Base-by-base conservation (phyloP, 257 asterid species). In the Sherardia arvensis region DNA sequence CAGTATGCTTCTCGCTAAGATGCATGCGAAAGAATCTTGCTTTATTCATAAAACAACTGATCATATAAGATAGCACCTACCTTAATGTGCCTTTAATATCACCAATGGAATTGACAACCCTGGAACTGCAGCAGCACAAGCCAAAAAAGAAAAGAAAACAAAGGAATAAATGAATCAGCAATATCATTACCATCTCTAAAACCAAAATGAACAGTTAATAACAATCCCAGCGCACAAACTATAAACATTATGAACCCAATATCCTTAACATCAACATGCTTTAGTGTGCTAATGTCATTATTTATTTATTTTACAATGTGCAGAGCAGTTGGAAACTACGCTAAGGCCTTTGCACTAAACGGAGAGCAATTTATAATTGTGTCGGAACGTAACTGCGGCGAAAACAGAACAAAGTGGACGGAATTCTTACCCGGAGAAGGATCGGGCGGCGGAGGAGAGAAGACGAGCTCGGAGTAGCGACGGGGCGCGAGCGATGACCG, bases 401-500 rank as follows among this genome's bases (percentile, higher is more conserved):
- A 3, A 47, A 11, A 53, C 14, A 17, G 33, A 64, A 69, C 23
- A 25, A 18, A 62, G 45, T 17, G 61, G 61, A 15, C 7, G 25
- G 25, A 9, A 32, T 66, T 38, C 51, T 3, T 82, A 92, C 96
- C 90, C 79, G 66, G 80, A 60, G 53, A 74, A 76, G 45, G 73
- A 76, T 61, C 87, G 78, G 63, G 64, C 77, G 65, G 72, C n/a
- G 74, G 77, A 43, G 61, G 87, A 81, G 73, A 84, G 70, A 70
- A 71, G 78, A 48, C 98, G 89, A 66, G 88, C 93, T 68, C 66
- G 71, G 69, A 85, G 71, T 11, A 87, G 91, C 56, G 93, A 84
- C 63, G 91, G 83, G 69, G 95, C 88, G 66, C 90, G 85, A 59
- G 56, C 66, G 87, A 87, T 85, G 81, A 78, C 82, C 69, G 95